Conservation (phyloP, 73 alveolate genomes). For the Paramecium primaurelia region DNA sequence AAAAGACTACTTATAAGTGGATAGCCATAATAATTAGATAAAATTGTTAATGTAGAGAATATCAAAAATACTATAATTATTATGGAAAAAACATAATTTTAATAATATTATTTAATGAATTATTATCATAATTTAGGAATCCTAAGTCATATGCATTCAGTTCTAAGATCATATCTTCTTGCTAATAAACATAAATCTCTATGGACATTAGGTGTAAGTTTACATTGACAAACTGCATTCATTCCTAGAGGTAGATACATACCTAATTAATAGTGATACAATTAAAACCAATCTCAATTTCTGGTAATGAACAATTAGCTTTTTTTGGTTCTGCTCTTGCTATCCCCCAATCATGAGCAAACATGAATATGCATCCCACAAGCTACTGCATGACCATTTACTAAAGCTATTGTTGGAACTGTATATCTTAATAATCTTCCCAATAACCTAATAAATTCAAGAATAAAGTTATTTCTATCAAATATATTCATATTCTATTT, state of each 20-base stretch:
- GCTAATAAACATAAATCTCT: constrained; percentile 57
- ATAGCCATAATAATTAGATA: no score
- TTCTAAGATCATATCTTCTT: constrained; percentile 34
- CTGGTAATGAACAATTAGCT: not conserved
- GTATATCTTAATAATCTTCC: constrained; percentile 62
- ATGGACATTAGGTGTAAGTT: constrained; percentile 25
- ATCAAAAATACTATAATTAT: no score
- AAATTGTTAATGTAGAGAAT: no score
- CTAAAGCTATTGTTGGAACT: constrained; percentile 68
- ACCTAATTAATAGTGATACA: not conserved
- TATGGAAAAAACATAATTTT: no score
- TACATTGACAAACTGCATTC: constrained; percentile 58
- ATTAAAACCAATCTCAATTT: constrained; percentile 37
- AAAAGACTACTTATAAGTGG: no score
- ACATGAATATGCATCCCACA: constrained; percentile 76
- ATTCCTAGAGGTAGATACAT: constrained; percentile 64
- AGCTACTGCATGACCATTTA: constrained; percentile 78
- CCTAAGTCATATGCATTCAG: constrained; percentile 12
- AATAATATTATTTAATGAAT: not conserved
- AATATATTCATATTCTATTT: not conserved
- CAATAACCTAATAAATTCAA: constrained; percentile 47
- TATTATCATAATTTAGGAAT: constrained; percentile 14
- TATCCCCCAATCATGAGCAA: constrained; percentile 71
- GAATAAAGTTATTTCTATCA: constrained; percentile 31
- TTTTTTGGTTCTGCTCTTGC: constrained; percentile 58